Evolutionary conservation across 768 basidiomycete genomes (phyloP).

Genomic region (Boletales sp.): DNA sequence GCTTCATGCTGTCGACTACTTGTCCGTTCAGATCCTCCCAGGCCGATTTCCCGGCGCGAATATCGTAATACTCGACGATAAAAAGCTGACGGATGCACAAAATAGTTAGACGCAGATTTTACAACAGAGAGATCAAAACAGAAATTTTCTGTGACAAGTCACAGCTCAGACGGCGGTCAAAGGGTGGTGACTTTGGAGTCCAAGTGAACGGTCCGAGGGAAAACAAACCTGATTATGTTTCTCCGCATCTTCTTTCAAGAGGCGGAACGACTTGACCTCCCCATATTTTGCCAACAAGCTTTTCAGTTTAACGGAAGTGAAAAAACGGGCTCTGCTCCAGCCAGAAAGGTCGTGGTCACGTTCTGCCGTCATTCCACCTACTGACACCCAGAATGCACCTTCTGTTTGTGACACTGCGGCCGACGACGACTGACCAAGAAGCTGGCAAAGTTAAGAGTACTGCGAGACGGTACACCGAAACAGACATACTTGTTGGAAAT

Average conservation of each 20-base stretch:
- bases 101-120: slow-evolving; percentile 12
- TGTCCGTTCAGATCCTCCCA: slow-evolving; percentile 47
- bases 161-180: slow-evolving; percentile 6
- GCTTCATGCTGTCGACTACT: slow-evolving; percentile 48
- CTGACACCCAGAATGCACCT: slow-evolving; percentile 48
- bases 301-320: slow-evolving; percentile 28
- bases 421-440: slow-evolving; percentile 47
- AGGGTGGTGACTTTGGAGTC: slow-evolving; percentile 3
- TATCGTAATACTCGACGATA: slow-evolving; percentile 66
- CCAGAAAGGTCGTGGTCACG: slow-evolving; percentile 20
- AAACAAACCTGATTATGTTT: slow-evolving; percentile 27
- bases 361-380: slow-evolving; percentile 25
- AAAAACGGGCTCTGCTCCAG: slow-evolving; percentile 23
- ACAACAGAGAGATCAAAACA: neutral
- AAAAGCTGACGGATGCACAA: slow-evolving; percentile 36
- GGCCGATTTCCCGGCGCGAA: slow-evolving; percentile 53
- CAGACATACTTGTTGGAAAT: slow-evolving; percentile 41
- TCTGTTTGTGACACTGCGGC: slow-evolving; percentile 49
- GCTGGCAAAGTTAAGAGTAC: slow-evolving; percentile 33
- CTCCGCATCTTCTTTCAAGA: slow-evolving; percentile 24
- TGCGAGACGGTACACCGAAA: slow-evolving; percentile 1
- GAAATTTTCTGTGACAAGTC: slow-evolving; percentile 1
- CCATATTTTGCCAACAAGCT: slow-evolving; percentile 28
- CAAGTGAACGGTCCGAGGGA: neutral
- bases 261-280: slow-evolving; percentile 28